Evolutionary conservation across 2,329 filamentous ascomycete genomes (phyloP), one percentile per base, ranked within the genome.

Genomic region (Torrubiellomyces zombiae): DNA sequence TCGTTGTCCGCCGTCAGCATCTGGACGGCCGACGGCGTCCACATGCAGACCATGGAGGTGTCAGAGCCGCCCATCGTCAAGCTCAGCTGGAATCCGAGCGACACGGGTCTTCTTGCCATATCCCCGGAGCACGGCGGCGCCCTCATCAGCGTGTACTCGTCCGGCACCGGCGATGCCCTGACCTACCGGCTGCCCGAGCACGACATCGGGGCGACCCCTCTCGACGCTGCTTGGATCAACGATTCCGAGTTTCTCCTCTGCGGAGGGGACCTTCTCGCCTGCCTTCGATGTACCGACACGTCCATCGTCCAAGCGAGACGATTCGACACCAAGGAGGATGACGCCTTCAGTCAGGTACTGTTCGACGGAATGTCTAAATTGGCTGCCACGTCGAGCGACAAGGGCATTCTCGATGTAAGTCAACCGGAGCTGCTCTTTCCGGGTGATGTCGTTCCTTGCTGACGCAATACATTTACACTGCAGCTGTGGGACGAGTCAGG

Each of bases 31-130:
- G 62, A 69, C 30, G 68, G 68, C 11, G 51, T 49, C 14, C 52
- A 55, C 25, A 36, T 67, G 14, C 55, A 67, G 24, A 54, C 59
- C 13, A 63, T 69, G 43, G 61, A 69, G 34, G 56, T 64, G 14
- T 52, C 64, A 18, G 67, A 72, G 35, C 58, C 67, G n/a, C 68
- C 69, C 9, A 54, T 75, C 23, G 60, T 70, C 37, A 71, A 68
- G 41, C 50, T 75, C 13, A 57, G 58, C 23, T 75, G 70, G 68
- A 73, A 67, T 38, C 61, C 60, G 2, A 56, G 48, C 33, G 62
- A 62, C 32, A 53, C 56, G 1, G 55, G 57, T n/a, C 55, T 73
- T 16, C 49, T 75, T 9, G 59, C 60, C 32, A 58, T 75, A 21
- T 63, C 64, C 2, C 65, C 67, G 1, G 58, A 63, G 28, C 61